phyloP scores from a whole-genome alignment of 129 eudicot genomes.

The Ambrosia artemisiifolia region DNA sequence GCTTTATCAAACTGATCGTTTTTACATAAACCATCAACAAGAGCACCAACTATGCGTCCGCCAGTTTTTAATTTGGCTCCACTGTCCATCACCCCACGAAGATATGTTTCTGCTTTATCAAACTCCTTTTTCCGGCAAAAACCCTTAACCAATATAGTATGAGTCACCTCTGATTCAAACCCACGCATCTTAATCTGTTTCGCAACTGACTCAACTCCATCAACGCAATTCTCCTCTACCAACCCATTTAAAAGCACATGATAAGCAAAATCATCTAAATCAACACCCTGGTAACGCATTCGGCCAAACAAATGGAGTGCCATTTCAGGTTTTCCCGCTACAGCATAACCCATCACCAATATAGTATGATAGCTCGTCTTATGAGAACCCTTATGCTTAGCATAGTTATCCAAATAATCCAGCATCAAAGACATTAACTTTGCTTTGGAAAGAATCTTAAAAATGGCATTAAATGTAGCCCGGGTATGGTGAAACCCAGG shows the following conservation, averaged over 20 bases:
- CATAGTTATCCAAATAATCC: conserved; percentile 45
- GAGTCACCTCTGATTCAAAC: conserved; percentile 43
- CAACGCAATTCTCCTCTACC: conserved; percentile 54
- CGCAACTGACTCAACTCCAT: conserved; percentile 51
- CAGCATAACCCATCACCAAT: conserved; percentile 81
- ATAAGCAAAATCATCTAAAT: conserved; percentile 56
- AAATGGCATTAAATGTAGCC: conserved; percentile 62
- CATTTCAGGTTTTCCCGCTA: conserved; percentile 66
- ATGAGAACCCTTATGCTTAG: conserved; percentile 17
- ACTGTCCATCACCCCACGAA: conserved; percentile 38
- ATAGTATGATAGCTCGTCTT: conserved; percentile 40
- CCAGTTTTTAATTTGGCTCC: conserved; percentile 31
- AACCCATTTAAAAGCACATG: conserved; percentile 72
- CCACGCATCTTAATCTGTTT: conserved; percentile 68
- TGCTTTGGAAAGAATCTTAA: conserved; percentile 51
- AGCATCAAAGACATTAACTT: conserved; percentile 52
- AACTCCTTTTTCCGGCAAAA: conserved; percentile 54
- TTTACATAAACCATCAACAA: conserved; percentile 65
- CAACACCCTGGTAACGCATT: conserved; percentile 76
- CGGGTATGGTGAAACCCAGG: conserved; percentile 64
- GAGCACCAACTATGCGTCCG: conserved; percentile 35
- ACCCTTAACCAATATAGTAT: conserved; percentile 57
- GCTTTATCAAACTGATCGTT: conserved; percentile 50
- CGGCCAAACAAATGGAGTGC: conserved; percentile 68
- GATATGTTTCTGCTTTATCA: conserved; percentile 61